These are phyloP conservation scores for Nemania diffusa DNA, from an alignment of 2,329 filamentous ascomycete genomes.

Conservation along the genomic window DNA sequence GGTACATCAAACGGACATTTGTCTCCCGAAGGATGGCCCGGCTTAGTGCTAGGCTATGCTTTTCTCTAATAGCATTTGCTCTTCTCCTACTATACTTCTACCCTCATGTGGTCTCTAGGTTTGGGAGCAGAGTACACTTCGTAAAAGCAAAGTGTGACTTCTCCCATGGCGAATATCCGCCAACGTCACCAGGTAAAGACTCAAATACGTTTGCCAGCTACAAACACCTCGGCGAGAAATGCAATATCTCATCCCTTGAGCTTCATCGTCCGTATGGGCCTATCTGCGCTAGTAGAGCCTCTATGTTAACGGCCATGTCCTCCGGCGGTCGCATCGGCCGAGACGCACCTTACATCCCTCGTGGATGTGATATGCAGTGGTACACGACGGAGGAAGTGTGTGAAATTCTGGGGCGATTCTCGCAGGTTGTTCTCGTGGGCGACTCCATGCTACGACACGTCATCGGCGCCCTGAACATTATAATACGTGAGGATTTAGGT, in stretches of 20 bases:
- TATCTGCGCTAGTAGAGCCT: conserved; percentile 50
- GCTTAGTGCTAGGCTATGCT: not conserved
- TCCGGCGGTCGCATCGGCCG: conserved; percentile 57
- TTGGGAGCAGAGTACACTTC: not conserved
- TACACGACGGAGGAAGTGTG: conserved; percentile 58
- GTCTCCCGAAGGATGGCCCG: conserved; percentile 16
- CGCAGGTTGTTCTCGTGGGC: conserved; percentile 58
- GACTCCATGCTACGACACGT: conserved; percentile 62
- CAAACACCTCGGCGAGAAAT: conserved; percentile 54
- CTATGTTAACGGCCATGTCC: conserved; percentile 55
- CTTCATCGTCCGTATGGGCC: conserved; percentile 51
- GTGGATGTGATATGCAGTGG: conserved; percentile 60
- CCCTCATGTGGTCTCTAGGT: not conserved
- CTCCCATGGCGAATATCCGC: conserved; percentile 11
- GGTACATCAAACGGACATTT: not conserved
- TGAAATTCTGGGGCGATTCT: conserved; percentile 57
- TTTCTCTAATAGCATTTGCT: not conserved
- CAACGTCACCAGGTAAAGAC: conserved; percentile 29
- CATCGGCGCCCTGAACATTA: conserved; percentile 58
- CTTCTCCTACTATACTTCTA: not conserved
- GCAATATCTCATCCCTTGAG: conserved; percentile 58
- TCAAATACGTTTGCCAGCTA: conserved; percentile 55
- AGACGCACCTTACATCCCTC: conserved; percentile 57
- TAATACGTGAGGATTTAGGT: conserved; percentile 58
- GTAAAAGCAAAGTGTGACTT: conserved; percentile 4